A percentile compares a stretch with the other conserved stretches of the same genome.
phyloP scores from a whole-genome alignment of 2,329 filamentous ascomycete species.

The Fusarium sororula region DNA sequence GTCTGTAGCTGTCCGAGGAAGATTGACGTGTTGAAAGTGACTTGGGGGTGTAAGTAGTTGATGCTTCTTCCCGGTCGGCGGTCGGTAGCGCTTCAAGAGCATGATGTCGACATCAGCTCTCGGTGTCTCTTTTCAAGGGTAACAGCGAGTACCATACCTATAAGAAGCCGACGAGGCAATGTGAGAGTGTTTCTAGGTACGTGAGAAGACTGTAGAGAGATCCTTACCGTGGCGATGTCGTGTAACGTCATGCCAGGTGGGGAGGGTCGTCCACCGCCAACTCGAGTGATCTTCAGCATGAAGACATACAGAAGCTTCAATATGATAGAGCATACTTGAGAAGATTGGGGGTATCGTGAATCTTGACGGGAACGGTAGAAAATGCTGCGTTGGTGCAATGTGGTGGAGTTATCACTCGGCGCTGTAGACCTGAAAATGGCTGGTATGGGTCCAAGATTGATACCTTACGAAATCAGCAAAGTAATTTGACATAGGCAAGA shows the following conservation, averaged over 20 bases:
- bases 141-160: not conserved
- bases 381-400: not conserved
- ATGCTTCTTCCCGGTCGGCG: not conserved
- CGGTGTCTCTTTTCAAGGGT: not conserved
- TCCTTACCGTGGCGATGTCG: not conserved
- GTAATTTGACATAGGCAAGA: not conserved
- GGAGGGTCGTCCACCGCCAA: not conserved
- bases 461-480: not conserved
- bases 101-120: not conserved
- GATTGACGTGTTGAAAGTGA: too few relatives aligned
- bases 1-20: accelerated
- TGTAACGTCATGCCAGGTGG: not conserved
- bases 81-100: not conserved
- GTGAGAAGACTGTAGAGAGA: not conserved
- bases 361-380: not conserved
- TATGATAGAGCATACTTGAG: accelerated
- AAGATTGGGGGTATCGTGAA: not conserved
- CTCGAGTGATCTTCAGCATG: not conserved
- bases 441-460: not conserved
- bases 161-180: accelerated
- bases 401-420: not conserved
- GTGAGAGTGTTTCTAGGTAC: not conserved
- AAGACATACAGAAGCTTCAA: not conserved
- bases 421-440: not conserved
- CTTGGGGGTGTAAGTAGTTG: not conserved